A percentile compares a stretch with the other conserved stretches of the same genome.
Conservation (phyloP, 148 eudicot species). For the Cornus suecica region DNA sequence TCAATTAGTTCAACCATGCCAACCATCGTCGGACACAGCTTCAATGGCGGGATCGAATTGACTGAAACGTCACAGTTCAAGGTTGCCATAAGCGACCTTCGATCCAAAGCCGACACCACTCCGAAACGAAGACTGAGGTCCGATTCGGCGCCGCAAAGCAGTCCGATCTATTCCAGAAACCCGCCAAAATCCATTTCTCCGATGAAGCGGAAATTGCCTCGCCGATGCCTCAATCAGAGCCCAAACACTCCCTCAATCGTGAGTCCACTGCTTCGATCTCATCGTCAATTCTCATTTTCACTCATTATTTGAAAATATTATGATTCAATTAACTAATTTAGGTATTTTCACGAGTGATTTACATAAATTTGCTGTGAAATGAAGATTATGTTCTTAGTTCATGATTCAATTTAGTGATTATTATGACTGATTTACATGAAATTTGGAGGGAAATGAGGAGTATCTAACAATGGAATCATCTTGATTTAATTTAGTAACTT, state of each 20-base stretch:
- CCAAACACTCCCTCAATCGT: constrained; percentile 50
- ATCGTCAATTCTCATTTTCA: not conserved
- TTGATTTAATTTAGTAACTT: too few relatives aligned
- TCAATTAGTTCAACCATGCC: not conserved
- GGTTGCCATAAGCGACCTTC: constrained; percentile 8
- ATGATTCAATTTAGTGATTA: too few relatives aligned
- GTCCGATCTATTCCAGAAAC: constrained; percentile 21
- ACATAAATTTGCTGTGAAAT: too few relatives aligned
- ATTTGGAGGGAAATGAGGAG: too few relatives aligned
- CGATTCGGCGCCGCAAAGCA: constrained; percentile 24
- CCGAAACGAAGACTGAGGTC: constrained; percentile 62
- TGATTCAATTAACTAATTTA: not conserved
- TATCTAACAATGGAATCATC: too few relatives aligned
- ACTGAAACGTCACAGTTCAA: not conserved
- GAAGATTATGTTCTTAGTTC: too few relatives aligned
- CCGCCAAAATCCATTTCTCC: constrained; percentile 19
- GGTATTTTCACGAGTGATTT: too few relatives aligned
- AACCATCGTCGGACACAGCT: not conserved
- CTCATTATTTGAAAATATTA: not conserved
- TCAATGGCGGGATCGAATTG: not conserved
- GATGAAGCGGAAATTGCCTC: constrained; percentile 61
- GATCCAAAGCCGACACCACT: constrained; percentile 20
- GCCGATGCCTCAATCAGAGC: constrained; percentile 36
- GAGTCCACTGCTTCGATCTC: constrained; percentile 12
- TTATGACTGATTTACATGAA: too few relatives aligned